phyloP scores from a whole-genome alignment of 106 monocot species.

The Cymbidium sinense region DNA sequence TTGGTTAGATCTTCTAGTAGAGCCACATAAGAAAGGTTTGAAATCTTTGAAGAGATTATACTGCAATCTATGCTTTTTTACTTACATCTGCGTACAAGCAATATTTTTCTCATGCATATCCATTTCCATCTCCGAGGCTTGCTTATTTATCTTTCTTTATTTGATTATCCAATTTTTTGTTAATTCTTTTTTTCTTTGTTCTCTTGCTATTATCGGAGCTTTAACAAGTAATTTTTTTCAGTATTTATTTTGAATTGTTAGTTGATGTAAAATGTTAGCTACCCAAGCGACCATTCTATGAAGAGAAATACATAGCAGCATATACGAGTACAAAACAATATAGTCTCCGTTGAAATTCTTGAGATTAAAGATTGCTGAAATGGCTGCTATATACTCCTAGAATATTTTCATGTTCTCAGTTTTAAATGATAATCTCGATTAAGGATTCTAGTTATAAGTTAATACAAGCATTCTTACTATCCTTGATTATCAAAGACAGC shows the following conservation, averaged over 20 bases:
- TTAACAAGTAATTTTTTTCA: not conserved
- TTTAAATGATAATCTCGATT: no score
- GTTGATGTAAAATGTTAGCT: no score
- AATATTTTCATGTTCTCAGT: no score
- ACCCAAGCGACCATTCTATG: not conserved
- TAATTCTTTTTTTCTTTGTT: not conserved
- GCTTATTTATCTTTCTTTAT: not conserved
- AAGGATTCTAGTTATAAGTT: no score
- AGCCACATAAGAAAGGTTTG: conserved; percentile 69
- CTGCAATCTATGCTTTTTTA: not conserved
- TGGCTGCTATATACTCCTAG: not conserved
- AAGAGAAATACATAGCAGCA: not conserved
- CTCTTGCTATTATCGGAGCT: not conserved
- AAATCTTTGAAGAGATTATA: not conserved
- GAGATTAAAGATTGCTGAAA: not conserved
- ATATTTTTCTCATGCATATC: not conserved
- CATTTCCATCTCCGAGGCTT: no score
- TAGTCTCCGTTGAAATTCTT: not conserved
- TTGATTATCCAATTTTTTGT: not conserved
- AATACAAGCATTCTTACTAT: no score
- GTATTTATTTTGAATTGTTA: not conserved
- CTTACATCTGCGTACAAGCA: not conserved
- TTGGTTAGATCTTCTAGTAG: conserved; percentile 62
- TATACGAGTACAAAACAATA: not conserved
- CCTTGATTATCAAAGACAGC: no score